phyloP scores from a whole-genome alignment of 169 alveolate species.

The Theileria sp. region DNA sequence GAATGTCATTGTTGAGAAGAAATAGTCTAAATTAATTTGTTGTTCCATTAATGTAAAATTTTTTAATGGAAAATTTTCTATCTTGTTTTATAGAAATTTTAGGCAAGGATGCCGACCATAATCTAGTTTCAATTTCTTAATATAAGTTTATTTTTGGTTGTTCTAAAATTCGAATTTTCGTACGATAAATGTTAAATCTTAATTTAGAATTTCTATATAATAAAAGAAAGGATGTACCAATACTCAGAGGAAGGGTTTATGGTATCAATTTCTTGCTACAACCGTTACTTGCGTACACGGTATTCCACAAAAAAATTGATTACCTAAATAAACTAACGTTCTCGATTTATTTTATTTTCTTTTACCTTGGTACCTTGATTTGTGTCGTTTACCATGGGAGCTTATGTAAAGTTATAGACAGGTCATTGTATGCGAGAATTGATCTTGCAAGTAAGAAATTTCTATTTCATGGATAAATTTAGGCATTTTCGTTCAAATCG shows the following conservation, averaged over 20 bases:
- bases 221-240: conserved; percentile 4
- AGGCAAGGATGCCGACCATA: too few relatives aligned
- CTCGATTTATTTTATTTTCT: neutral
- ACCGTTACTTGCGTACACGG: neutral
- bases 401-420: neutral
- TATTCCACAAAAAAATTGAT: neutral
- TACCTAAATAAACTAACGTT: neutral
- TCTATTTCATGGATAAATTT: neutral
- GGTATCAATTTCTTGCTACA: neutral
- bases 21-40: too few relatives aligned
- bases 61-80: too few relatives aligned
- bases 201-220: neutral
- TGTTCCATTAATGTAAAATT: too few relatives aligned
- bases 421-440: neutral
- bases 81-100: too few relatives aligned
- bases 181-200: neutral
- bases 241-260: neutral
- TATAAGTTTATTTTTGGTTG: too few relatives aligned
- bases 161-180: too few relatives aligned
- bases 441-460: neutral
- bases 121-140: too few relatives aligned
- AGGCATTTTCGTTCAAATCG: neutral
- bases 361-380: neutral
- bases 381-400: neutral
- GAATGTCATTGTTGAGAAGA: too few relatives aligned